phyloP scores from a whole-genome alignment of 2,329 filamentous ascomycete genomes.

The Amylocarpus encephaloides region DNA sequence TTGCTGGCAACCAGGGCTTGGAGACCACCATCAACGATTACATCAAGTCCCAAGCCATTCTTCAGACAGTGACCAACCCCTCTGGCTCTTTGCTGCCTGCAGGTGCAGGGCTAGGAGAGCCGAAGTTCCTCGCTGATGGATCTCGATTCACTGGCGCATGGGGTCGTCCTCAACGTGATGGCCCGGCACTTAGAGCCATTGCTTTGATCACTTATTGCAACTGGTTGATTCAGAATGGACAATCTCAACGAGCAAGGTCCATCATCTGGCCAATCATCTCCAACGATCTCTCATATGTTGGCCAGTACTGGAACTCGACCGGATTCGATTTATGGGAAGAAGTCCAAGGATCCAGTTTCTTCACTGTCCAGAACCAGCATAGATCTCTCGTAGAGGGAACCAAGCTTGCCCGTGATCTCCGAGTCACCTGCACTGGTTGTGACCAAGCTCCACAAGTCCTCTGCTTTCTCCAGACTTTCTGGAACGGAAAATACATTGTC shows the following conservation, averaged over 20 bases:
- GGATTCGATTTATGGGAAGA: constrained; percentile 81
- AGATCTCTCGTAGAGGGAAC: constrained; percentile 55
- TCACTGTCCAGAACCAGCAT: constrained; percentile 64
- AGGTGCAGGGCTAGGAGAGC: constrained; percentile 55
- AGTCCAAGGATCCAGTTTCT: constrained; percentile 71
- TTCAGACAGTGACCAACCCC: constrained; percentile 54
- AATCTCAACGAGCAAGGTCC: constrained; percentile 34
- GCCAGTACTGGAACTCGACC: constrained; percentile 60
- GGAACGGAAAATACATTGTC: constrained; percentile 58
- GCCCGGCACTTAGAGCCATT: constrained; percentile 68
- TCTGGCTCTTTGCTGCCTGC: constrained; percentile 34
- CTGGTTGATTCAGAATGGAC: constrained; percentile 60
- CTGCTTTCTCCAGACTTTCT: constrained; percentile 70
- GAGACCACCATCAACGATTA: constrained; percentile 56
- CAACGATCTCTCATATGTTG: constrained; percentile 70
- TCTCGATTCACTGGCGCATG: constrained; percentile 52
- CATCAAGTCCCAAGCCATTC: constrained; percentile 55
- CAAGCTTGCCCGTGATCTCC: constrained; percentile 55
- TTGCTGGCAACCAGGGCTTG: constrained; percentile 42
- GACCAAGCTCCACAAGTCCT: constrained; percentile 62
- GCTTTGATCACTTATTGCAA: constrained; percentile 68
- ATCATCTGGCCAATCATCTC: constrained; percentile 67
- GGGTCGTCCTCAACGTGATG: constrained; percentile 70
- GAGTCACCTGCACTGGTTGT: constrained; percentile 53
- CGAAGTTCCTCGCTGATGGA: constrained; percentile 63